Evolutionary conservation across 495 filamentous ascomycete species (phyloP), one percentile per base, ranked within the genome.

Genomic region (Pyrenula aspistea): DNA sequence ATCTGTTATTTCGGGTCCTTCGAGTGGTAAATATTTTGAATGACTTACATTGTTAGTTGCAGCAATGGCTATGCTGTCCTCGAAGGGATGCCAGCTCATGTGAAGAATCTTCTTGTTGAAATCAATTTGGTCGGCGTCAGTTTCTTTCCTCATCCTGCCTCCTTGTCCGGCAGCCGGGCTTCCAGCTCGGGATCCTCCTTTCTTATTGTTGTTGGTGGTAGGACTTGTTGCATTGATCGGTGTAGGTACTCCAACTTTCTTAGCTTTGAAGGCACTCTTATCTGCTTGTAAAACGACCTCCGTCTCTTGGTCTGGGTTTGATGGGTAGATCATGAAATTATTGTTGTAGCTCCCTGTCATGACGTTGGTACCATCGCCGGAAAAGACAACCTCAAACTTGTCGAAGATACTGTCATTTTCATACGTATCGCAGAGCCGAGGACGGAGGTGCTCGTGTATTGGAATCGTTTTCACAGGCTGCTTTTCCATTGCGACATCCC

Each of bases 61-160:
- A 58, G 93, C 93, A 78, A 98, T 98, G 49, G 93, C 93, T 76
- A 98, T 98, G 73, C 92, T 96, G 75, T 98, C 93, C 76, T 98
- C 93, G 67, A 90, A 96, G 52, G 93, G 93, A 83, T 98, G 93
- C 93, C 93, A 98, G 73, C 93, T 97, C 93, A 98, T 98, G 69
- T 98, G 93, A 69, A 98, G 67, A 68, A 98, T 98, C 83, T 98
- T 98, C 85, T 98, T 98, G 80, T 98, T 97, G 75, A 97, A 98
- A 68, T 98, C 93, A 72, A 98, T 98, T 74, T 96, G 92, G 70
- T 98, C 93, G 59, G 93, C 93, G 71, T 98, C 93, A 54, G 94
- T 98, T 77, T 98, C 93, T 75, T 96, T 97, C 65, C 89, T 83
- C 93, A 98, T 98, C 55, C 93, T 82, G 63, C 89, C 89, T 24